phyloP scores from a whole-genome alignment of 2,329 filamentous ascomycete genomes.

The Botrytis deweyae region DNA sequence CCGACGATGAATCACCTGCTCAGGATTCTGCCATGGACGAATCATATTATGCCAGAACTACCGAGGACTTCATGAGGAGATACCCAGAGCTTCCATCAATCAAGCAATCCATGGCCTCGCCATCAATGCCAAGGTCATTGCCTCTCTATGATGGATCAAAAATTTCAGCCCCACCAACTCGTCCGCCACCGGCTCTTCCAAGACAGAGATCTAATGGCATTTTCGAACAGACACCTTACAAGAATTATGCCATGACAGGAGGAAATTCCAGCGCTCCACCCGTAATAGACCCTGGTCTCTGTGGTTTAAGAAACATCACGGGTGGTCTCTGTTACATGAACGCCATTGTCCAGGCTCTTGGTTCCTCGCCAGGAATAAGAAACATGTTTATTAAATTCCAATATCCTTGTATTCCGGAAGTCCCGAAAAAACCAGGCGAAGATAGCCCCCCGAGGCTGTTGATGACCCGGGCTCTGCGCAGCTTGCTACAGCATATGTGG shows the following conservation, averaged over 20 bases:
- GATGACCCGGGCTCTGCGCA: slow-evolving; percentile 59
- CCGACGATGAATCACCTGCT: slow-evolving; percentile 43
- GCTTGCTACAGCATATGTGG: slow-evolving; percentile 49
- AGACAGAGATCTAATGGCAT: slow-evolving; percentile 78
- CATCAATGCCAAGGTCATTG: slow-evolving; percentile 17
- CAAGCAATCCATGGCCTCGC: slow-evolving; percentile 57
- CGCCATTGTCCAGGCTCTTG: slow-evolving; percentile 80
- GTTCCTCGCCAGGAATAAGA: slow-evolving; percentile 69
- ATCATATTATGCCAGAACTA: slow-evolving; percentile 62
- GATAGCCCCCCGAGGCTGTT: slow-evolving; percentile 55
- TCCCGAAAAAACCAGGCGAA: slow-evolving; percentile 63
- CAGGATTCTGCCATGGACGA: slow-evolving; percentile 49
- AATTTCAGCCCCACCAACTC: slow-evolving; percentile 40
- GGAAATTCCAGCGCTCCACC: slow-evolving; percentile 29
- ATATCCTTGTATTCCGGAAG: slow-evolving; percentile 62
- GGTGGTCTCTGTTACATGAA: slow-evolving; percentile 86
- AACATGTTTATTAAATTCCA: slow-evolving; percentile 58
- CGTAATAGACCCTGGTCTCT: slow-evolving; percentile 46
- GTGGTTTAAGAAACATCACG: slow-evolving; percentile 77
- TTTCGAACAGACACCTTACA: slow-evolving; percentile 50
- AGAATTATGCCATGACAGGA: slow-evolving; percentile 27
- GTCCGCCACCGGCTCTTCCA: slow-evolving; percentile 54
- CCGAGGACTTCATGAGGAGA: slow-evolving; percentile 79
- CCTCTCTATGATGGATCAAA: slow-evolving; percentile 36
- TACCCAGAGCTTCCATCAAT: slow-evolving; percentile 70